Evolutionary conservation across 78 protist genomes (phyloP), one percentile per base, ranked within the genome.

Genomic region (Dictyostelium purpureum): DNA sequence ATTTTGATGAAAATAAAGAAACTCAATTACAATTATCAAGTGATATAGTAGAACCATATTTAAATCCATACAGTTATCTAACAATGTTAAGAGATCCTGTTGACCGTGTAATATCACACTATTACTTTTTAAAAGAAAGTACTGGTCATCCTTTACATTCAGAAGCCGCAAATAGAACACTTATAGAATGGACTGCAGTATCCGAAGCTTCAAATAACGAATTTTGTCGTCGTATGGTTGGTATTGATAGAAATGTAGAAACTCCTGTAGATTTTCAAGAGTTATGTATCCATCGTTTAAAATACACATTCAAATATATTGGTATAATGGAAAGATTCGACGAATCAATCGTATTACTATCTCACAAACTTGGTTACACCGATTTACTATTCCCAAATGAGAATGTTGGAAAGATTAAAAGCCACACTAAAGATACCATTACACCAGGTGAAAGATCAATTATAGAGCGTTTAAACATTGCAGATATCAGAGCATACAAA

Each of bases 271-370:
- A 35, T 66, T 51, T 26, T 9, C 38, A 12, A 18, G 90, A 82
- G 56, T 26, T 66, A 16, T 82, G 75, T 28, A 24, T 42, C 6
- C 33, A n/a, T 31, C 6, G 24, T 37, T 18, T 63, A 40, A 80
- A 67, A 24, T 63, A 21, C 66, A 33, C 65, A 24, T 56, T 79
- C 28, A 80, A 80, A 37, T 80, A 43, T 35, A 63, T 80, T 35
- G 89, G 89, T 21, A 31, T 80, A 4, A 80, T 77, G 1, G 89
- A 80, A n/a, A 80, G 89, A 66, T 80, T 66, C 31, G 54, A 26
- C 18, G 89, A 80, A 37, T n/a, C 77, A 35, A 19, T 51, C 6
- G 33, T 80, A 0, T 66, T 80, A 7, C 18, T 80, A 73, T 63
- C 70, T 37, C 47, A 80, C 51, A 61, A 80, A 45, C 45, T 49